A percentile compares a stretch with the other conserved stretches of the same genome.
These are phyloP conservation scores for Cicer judaicum DNA, from an alignment of 306 rosid species.

Conservation along the genomic window DNA sequence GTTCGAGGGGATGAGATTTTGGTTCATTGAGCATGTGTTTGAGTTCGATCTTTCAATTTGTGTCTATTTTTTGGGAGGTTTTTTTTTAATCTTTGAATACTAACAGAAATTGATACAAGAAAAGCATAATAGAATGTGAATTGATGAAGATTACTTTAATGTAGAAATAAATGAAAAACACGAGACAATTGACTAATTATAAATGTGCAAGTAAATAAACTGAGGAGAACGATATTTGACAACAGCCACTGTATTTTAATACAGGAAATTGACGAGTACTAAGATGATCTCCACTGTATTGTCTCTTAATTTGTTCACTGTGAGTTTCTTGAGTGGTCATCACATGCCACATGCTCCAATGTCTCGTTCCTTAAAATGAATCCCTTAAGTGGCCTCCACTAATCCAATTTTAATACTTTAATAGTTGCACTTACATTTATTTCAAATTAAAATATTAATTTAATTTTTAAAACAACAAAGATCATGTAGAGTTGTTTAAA, in stretches of 20 bases:
- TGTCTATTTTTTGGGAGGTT: neutral
- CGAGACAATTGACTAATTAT: neutral
- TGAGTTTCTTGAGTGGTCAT: too few species aligned
- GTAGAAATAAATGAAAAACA: neutral
- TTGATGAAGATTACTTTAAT: neutral
- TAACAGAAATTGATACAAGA: neutral
- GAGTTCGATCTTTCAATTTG: neutral
- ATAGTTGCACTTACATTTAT: too few species aligned
- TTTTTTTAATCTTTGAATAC: neutral
- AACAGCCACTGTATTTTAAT: too few species aligned
- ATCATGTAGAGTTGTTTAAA: too few species aligned
- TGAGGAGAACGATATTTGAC: neutral
- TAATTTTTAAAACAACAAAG: too few species aligned
- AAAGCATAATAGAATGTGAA: neutral
- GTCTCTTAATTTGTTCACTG: too few species aligned
- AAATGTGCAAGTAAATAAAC: neutral
- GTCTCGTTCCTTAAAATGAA: too few species aligned
- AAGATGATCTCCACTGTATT: too few species aligned
- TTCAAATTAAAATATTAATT: too few species aligned
- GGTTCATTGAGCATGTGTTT: neutral
- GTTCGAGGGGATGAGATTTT: neutral
- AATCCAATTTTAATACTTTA: too few species aligned
- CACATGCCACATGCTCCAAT: too few species aligned
- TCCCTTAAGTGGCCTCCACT: too few species aligned
- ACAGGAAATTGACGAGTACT: neutral